Evolutionary conservation across 2,329 filamentous ascomycete genomes (phyloP).

Genomic region (Dissoconium aciculare): DNA sequence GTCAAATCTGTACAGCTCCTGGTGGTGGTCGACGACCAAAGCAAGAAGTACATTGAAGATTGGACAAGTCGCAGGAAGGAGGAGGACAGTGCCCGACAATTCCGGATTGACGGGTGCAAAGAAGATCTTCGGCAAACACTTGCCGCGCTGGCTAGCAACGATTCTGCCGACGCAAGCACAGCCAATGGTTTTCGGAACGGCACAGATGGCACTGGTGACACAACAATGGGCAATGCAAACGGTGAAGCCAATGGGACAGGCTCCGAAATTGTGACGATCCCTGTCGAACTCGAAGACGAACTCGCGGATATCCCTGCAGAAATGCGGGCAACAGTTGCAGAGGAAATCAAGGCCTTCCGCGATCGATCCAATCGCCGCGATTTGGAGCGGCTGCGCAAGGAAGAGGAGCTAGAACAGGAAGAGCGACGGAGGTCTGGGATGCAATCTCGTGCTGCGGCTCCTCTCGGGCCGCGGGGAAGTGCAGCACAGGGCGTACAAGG

Average conservation of each 20-base stretch:
- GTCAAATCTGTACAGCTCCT: slow-evolving; percentile 19
- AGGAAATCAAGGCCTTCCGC: slow-evolving; percentile 86
- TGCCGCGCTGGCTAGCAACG: slow-evolving; percentile 53
- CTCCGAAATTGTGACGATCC: slow-evolving; percentile 79
- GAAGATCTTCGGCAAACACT: slow-evolving; percentile 53
- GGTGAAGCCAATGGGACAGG: slow-evolving; percentile 47
- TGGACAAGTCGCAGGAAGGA: slow-evolving; percentile 55
- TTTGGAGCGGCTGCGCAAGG: slow-evolving; percentile 67
- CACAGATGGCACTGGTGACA: slow-evolving; percentile 20
- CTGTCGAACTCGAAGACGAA: slow-evolving; percentile 68
- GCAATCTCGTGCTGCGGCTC: slow-evolving; percentile 54
- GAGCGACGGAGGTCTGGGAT: slow-evolving; percentile 61
- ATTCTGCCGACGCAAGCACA: slow-evolving; percentile 25
- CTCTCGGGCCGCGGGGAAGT: slow-evolving; percentile 52
- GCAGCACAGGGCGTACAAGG: slow-evolving; percentile 49
- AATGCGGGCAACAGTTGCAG: slow-evolving; percentile 87
- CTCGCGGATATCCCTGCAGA: slow-evolving; percentile 88
- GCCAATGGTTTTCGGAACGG: slow-evolving; percentile 16
- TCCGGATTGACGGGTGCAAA: slow-evolving; percentile 55
- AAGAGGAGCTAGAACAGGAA: slow-evolving; percentile 83
- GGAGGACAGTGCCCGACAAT: slow-evolving; percentile 45
- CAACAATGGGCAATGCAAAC: slow-evolving; percentile 17
- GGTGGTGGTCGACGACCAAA: slow-evolving; percentile 64
- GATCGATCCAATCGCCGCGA: slow-evolving; percentile 82
- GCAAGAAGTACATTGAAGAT: slow-evolving; percentile 71